Evolutionary conservation across 495 filamentous ascomycete genomes (phyloP), one percentile per base, ranked within the genome.

Genomic region (Penicillium angulare): DNA sequence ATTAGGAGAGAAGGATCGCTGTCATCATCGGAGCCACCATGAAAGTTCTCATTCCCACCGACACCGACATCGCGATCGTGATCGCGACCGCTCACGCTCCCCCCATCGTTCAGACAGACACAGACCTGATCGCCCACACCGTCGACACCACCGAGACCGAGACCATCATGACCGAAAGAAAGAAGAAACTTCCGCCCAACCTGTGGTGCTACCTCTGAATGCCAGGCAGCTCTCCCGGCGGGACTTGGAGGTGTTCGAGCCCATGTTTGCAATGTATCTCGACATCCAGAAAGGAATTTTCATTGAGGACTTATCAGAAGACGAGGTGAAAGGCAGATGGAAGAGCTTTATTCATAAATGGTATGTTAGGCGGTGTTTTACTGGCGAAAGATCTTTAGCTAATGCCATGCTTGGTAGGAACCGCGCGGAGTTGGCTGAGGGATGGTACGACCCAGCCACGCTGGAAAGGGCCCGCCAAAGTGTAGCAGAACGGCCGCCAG

Each of bases 331-430:
- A 39, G 93, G 92, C 1, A 73, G 93, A 32, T 98, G 92, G 90
- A 96, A 96, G 73, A 92, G 91, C 64, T 98, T 97, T 61, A 65
- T 90, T 12, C 71, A 79, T 2, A 92, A 91, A 78, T 98, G 93
- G 93, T 89, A 81, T 64, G 75, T 57, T 17, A 17, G n/a, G 12
- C 12, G 4, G 29, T 32, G 8, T n/a, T 29, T 20, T 23, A 16
- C 13, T 36, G 9, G 48, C 44, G 44, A 7, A 33, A 7, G 15
- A 15, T n/a, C n/a, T 24, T 16, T 17, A 9, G 2, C 4, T 39
- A 21, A 16, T 38, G n/a, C 16, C 22, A 1, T 5, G 41, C 3
- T 39, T 49, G 17, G 26, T 44, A 90, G 87, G 87, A 98, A 98
- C 74, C 85, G 82, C 63, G 89, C 88, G 71, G 91, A 95, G 76